A percentile compares a stretch with the other conserved stretches of the same genome.
Conservation (phyloP, 2,329 filamentous ascomycete species). For the Graphilbum fragrans region DNA sequence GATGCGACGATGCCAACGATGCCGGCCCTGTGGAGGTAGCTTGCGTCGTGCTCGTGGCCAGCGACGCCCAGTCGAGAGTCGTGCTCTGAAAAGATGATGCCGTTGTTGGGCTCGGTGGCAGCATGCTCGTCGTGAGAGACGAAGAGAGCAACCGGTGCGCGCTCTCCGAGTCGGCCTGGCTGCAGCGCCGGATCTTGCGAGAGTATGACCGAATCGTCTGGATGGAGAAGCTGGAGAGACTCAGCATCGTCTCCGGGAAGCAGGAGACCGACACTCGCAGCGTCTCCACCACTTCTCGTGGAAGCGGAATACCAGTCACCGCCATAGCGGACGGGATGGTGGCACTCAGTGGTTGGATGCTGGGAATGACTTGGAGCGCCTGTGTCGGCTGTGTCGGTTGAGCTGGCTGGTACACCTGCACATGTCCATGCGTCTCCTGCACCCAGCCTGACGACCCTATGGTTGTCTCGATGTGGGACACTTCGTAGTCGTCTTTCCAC, state of each 20-base stretch:
- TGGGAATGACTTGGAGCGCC: neutral
- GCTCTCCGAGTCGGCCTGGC: slow-evolving; percentile 10
- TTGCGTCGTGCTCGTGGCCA: neutral
- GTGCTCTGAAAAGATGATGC: slow-evolving; percentile 7
- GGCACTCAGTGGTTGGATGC: neutral
- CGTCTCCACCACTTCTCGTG: slow-evolving; percentile 40
- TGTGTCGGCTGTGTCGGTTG: neutral
- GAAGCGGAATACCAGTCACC: slow-evolving; percentile 30
- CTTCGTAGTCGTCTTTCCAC: neutral
- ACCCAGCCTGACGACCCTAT: neutral
- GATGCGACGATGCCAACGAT: neutral
- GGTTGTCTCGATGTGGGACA: neutral
- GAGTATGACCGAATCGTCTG: slow-evolving; percentile 46
- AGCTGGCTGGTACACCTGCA: neutral
- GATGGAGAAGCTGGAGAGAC: slow-evolving; percentile 40
- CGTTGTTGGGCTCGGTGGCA: neutral
- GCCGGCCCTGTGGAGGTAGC: neutral
- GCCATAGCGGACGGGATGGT: neutral
- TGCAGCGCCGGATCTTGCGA: slow-evolving; percentile 35
- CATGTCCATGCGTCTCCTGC: too few relatives aligned
- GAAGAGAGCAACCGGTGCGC: slow-evolving; percentile 8
- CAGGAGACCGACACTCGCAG: slow-evolving; percentile 40
- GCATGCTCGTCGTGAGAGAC: neutral
- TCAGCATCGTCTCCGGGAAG: slow-evolving; percentile 48
- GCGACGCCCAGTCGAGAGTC: slow-evolving; percentile 18